Evolutionary conservation across 805 yeast genomes (phyloP).

Genomic region (Lachancea dasiensis): DNA sequence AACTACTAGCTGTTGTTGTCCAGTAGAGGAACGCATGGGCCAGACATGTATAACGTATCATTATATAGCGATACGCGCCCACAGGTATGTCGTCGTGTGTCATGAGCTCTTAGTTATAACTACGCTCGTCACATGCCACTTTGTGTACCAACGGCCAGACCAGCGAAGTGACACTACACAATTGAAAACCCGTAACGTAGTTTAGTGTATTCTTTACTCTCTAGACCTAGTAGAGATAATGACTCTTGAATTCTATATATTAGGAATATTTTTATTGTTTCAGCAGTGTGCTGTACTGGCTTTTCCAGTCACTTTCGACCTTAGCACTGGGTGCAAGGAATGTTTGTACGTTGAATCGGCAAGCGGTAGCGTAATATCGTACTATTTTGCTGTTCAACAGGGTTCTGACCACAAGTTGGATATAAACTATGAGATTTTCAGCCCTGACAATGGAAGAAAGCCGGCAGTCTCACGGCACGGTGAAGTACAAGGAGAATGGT

Average conservation of each 20-base stretch:
- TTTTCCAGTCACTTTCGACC: constrained; percentile 28
- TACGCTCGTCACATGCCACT: too few species aligned
- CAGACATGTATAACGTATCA: too few species aligned
- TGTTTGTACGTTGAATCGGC: constrained; percentile 26
- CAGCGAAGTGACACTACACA: too few species aligned
- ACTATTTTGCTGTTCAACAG: constrained; percentile 30
- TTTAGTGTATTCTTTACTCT: too few species aligned
- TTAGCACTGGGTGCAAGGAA: constrained; percentile 20
- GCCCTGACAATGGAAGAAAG: constrained; percentile 23
- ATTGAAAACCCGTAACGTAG: too few species aligned
- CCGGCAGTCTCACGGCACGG: constrained; percentile 47
- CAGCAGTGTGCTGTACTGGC: neutral
- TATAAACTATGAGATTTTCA: constrained; percentile 32
- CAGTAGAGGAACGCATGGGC: too few species aligned
- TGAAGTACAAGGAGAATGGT: constrained; percentile 75
- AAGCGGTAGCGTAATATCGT: constrained; percentile 56
- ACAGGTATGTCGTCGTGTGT: too few species aligned
- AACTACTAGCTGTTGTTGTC: too few species aligned
- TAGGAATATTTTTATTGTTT: neutral
- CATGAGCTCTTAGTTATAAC: too few species aligned
- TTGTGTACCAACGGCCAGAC: too few species aligned
- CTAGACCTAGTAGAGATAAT: neutral
- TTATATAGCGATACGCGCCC: too few species aligned
- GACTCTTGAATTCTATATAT: neutral
- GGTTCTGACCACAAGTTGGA: constrained; percentile 21